Evolutionary conservation across 2,329 filamentous ascomycete species (phyloP), one percentile per base, ranked within the genome.

Genomic region (Microdochium nivale): DNA sequence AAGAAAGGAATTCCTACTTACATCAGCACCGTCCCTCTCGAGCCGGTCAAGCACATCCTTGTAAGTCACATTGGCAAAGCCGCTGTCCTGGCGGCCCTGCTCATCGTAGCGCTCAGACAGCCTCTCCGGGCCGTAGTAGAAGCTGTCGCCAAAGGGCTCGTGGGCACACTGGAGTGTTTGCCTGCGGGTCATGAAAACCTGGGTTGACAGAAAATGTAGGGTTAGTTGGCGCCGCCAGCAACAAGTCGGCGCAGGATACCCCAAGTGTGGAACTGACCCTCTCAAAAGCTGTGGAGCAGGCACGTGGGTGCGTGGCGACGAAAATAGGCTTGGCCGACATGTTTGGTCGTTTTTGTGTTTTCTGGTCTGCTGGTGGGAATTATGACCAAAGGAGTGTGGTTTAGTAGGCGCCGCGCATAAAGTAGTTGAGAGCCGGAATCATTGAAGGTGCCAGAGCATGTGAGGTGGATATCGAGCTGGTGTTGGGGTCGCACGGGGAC

Each of bases 231-330:
- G n/a, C n/a, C n/a, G n/a, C n/a, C n/a, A n/a, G n/a, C n/a, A n/a
- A n/a, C n/a, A n/a, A n/a, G n/a, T n/a, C n/a, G 54, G 54, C 33
- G 24, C 49, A 24, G 43, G 49, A n/a, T n/a, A n/a, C n/a, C n/a
- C n/a, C n/a, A n/a, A n/a, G 23, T 11, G 51, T 30, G 10, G 52
- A 14, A 72, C 78, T 65, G 77, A 95, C 92, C 70, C 92, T 80
- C 76, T 99, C 94, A 73, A 97, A 99, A 27, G 94, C 94, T 48
- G 94, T 97, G 52, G 91, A 96, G 75, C 91, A 96, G 58, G 92
- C 90, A 70, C 94, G 80, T 33, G 94, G 94, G 71, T 97, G 92
- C 62, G 94, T 97, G 53, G 86, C 90, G 63, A 94, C 84, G 68
- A 97, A 97, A 68, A 97, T 88, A 37, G 88, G 87, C 65, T 84